phyloP scores from a whole-genome alignment of 2,329 filamentous ascomycete genomes.

The Beauveria sp. region DNA sequence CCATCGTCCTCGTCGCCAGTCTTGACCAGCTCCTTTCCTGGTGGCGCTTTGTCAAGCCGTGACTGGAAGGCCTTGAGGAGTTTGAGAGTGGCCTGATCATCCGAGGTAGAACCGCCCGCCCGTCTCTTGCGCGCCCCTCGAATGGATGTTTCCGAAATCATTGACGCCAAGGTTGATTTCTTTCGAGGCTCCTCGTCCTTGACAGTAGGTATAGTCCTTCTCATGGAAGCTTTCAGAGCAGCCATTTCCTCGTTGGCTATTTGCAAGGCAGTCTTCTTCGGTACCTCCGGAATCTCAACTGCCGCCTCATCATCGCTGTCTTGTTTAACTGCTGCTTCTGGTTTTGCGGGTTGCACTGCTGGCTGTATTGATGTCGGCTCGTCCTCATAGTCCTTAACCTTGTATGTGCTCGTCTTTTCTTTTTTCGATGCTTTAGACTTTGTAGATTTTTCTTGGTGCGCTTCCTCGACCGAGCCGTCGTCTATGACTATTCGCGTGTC shows the following conservation, averaged over 20 bases:
- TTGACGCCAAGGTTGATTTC: constrained; percentile 61
- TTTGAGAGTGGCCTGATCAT: constrained; percentile 59
- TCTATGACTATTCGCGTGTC: constrained; percentile 66
- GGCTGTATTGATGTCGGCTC: constrained; percentile 6
- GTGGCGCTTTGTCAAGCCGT: constrained; percentile 54
- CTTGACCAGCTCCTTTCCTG: constrained; percentile 28
- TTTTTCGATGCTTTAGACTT: constrained; percentile 24
- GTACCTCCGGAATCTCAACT: constrained; percentile 17
- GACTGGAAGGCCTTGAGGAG: constrained; percentile 73
- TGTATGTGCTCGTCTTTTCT: constrained; percentile 21
- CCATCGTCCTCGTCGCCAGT: constrained; percentile 19
- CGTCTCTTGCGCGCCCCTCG: constrained; percentile 60
- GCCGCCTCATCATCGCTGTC: neutral
- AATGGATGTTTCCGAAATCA: constrained; percentile 66
- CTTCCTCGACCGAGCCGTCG: constrained; percentile 28
- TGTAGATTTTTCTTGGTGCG: constrained; percentile 20
- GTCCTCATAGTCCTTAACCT: constrained; percentile 19
- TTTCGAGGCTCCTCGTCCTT: constrained; percentile 47
- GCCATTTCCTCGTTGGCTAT: constrained; percentile 74
- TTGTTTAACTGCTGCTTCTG: neutral
- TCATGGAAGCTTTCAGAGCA: constrained; percentile 74
- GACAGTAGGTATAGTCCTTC: constrained; percentile 47
- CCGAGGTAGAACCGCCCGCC: constrained; percentile 45
- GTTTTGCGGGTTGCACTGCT: neutral
- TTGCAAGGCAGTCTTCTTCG: constrained; percentile 49